phyloP scores from a whole-genome alignment of 768 basidiomycete genomes.

The Hypholoma fasciculare region DNA sequence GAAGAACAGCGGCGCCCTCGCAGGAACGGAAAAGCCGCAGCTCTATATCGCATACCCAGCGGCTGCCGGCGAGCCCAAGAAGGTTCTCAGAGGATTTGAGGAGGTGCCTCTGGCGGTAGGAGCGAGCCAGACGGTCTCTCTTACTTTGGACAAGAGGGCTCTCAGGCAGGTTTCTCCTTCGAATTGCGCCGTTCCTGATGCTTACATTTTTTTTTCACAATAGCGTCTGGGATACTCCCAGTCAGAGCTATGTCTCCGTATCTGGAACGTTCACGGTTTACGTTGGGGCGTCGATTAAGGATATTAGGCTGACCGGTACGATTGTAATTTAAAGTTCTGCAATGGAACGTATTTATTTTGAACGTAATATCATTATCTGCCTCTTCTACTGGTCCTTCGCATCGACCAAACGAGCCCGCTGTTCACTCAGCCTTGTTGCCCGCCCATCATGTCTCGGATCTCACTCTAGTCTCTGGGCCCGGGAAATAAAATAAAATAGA shows the following conservation, averaged over 20 bases:
- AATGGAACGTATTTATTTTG: no score
- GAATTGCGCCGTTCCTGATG: not conserved
- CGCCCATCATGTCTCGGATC: no score
- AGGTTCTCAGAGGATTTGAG: slow-evolving; percentile 53
- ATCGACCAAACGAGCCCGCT: no score
- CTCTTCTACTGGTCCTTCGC: no score
- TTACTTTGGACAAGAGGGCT: slow-evolving; percentile 39
- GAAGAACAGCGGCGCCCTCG: slow-evolving; percentile 46
- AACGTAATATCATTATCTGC: no score
- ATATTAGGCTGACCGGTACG: slow-evolving; percentile 42
- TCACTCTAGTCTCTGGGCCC: no score
- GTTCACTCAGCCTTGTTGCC: no score
- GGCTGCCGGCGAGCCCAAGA: slow-evolving; percentile 46
- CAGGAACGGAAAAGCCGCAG: slow-evolving; percentile 55
- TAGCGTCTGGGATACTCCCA: slow-evolving; percentile 54
- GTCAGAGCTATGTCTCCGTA: slow-evolving; percentile 51
- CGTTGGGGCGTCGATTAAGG: slow-evolving; percentile 52
- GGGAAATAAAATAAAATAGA: no score
- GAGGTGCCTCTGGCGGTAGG: slow-evolving; percentile 41
- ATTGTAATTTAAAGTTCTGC: slow-evolving; percentile 13
- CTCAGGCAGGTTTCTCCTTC: slow-evolving; percentile 39
- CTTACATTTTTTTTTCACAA: slow-evolving; percentile 4
- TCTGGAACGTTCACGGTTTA: slow-evolving; percentile 51
- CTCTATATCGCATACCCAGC: slow-evolving; percentile 52
- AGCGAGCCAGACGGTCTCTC: slow-evolving; percentile 32